Evolutionary conservation across 2,329 filamentous ascomycete genomes (phyloP).

Genomic region (Leptographium procerum): DNA sequence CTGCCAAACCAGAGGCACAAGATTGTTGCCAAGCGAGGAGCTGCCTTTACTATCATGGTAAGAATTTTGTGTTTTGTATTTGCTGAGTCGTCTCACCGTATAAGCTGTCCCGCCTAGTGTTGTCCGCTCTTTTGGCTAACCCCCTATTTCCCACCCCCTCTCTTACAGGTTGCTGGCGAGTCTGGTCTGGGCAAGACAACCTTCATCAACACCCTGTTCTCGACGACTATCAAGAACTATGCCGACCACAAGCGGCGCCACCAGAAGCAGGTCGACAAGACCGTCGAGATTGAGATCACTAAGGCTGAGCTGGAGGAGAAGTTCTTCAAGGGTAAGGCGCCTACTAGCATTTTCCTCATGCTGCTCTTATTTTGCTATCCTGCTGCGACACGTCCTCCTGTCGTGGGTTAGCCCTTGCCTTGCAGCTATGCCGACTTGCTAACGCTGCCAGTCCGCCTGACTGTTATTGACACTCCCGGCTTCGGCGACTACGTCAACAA

Average conservation of each 20-base stretch:
- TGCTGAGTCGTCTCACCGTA: constrained; percentile 16
- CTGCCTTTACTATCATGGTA: constrained; percentile 99
- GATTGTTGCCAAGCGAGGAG: constrained; percentile 74
- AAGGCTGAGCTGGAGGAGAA: constrained; percentile 99
- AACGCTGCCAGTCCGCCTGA: constrained; percentile 66
- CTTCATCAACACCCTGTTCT: constrained; percentile 99
- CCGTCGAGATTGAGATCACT: constrained; percentile 98
- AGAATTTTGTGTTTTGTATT: constrained; percentile 16
- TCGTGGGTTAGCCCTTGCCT: background rate
- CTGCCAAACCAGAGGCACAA: constrained; percentile 65
- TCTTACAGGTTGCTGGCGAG: constrained; percentile 79
- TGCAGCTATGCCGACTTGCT: background rate
- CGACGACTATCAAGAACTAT: constrained; percentile 99
- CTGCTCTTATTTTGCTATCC: too few species aligned
- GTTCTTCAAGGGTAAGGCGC: constrained; percentile 88
- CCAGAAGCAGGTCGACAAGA: constrained; percentile 99
- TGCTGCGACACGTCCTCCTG: too few species aligned
- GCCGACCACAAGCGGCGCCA: constrained; percentile 99
- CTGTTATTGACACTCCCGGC: constrained; percentile 96
- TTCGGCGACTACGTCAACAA: constrained; percentile 99
- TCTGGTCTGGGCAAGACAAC: constrained; percentile 98
- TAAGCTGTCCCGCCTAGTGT: background rate
- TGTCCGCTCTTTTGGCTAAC: constrained; percentile 1
- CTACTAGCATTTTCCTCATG: background rate
- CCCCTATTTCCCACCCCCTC: background rate